Evolutionary conservation across 2,329 filamentous ascomycete genomes (phyloP), one percentile per base, ranked within the genome.

Genomic region (Alternaria sp.): DNA sequence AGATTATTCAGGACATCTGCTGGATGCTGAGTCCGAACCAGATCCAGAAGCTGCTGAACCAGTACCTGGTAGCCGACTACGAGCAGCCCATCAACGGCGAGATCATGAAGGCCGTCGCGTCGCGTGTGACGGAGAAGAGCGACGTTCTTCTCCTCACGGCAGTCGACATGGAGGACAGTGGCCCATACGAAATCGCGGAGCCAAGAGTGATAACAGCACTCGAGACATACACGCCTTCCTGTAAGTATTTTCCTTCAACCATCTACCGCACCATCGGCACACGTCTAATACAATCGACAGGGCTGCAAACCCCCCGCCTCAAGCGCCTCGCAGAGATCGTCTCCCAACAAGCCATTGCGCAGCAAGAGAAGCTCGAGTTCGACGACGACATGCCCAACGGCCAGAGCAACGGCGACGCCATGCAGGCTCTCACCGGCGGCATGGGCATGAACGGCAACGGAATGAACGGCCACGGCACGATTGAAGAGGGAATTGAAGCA

Each of bases 11-110:
- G 84, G 96, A 99, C 80, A 99, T 99, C 75, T 99, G 96, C 87
- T 98, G 95, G 95, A 98, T 98, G 95, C 88, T 99, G 57, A 97
- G 95, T 2, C 96, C 96, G 56, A 98, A 97, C 82, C 96, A 99
- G 82, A 99, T 99, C 68, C 96, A 99, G 82, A 99, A 99, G 84
- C 88, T 99, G 33, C 87, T 99, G 70, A 99, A 99, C 83, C 96
- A 99, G 82, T 99, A 99, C 79, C 88, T 99, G 53, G 95, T 99
- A 61, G 96, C 96, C 64, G 96, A 99, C 82, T 99, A 99, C 81
- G 96, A 99, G 82, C 96, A 98, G 82, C 96, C 96, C 41, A 99
- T 99, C 82, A 98, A 99, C 76, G 96, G 95, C 78, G 96, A 99
- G 81, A 99, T 99, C 78, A 99, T 99, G 96, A 99, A 99, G 84